Base-by-base conservation (phyloP, 108 stramenopile species). In the Mayamaea pseudoterrestris region DNA sequence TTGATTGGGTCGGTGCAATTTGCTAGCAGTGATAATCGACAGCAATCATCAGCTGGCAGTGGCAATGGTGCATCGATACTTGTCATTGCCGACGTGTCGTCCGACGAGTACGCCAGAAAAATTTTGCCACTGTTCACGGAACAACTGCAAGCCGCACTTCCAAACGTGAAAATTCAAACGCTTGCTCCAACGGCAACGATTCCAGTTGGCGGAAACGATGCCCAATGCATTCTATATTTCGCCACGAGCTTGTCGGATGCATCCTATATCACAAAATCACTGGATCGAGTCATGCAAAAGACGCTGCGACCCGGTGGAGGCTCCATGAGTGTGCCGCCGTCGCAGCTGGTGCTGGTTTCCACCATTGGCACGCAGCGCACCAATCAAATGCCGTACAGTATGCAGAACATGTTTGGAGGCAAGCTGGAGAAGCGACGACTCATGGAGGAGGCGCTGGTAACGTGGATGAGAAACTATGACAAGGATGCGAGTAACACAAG, bases 281-380 rank as follows among this genome's bases (percentile, higher is more conserved):
- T 90, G 27, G 78, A 78, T 18, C 60, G 78, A 40, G 27, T 79
- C 27, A 54, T 82, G 26, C 71, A 68, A 31, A 71, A 71, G 41
- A 88, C 81, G 0, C 37, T 75, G 11, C 50, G 45, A 28, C 30
- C 74, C 1, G 70, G 62, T 32, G 44, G 61, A 21, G 57, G 65
- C 2, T 35, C 61, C 20, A 17, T 72, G 0, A 69, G 71, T 16
- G 46, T 43, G 23, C 86, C 86, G 0, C 87, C 87, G n/a, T 77
- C 74, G 40, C 87, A 89, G 36, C 47, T 90, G 1, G 63, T 90
- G 13, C 58, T 68, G 17, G 53, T 90, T 27, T 73, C 73, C 25
- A 68, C 67, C n/a, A 30, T 82, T 17, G 88, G 88, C 1, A 89
- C 87, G n/a, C 73, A 75, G 27, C 74, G 78, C 5, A 74, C 69